Conservation (phyloP, 306 rosid genomes). For the Malus asiatica region DNA sequence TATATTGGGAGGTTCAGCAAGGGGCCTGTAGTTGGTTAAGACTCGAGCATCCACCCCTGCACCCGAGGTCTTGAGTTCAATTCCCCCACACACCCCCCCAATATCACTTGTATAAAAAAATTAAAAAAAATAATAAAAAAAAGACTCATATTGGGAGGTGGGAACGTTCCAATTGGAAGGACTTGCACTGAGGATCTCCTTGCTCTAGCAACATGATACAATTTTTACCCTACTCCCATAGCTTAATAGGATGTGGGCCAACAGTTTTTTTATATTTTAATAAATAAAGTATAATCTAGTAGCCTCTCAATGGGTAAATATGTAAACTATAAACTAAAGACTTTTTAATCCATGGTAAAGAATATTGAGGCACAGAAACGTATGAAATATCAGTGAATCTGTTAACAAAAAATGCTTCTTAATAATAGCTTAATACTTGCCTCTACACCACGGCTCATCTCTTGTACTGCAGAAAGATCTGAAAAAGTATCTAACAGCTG, state of each 20-base stretch:
- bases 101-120: background rate
- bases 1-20: background rate
- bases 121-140: too few species aligned
- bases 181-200: background rate
- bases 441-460: conserved; percentile 93
- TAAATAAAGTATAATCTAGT: background rate
- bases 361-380: background rate
- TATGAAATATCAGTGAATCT: background rate
- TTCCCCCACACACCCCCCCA: background rate
- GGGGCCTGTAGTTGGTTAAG: background rate
- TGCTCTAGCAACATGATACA: background rate
- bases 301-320: background rate
- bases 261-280: background rate
- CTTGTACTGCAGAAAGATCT: conserved; percentile 82
- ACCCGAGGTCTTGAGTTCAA: too few species aligned
- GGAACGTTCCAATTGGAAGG: background rate
- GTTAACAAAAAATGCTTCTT: conserved; percentile 3
- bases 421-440: conserved; percentile 38
- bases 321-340: background rate
- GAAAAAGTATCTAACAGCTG: conserved; percentile 89
- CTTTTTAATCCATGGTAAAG: background rate
- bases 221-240: background rate
- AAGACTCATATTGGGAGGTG: background rate
- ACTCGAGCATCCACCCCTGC: background rate
- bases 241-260: background rate